Percentiles rank a stretch among this genome's conserved stretches.
phyloP scores from a whole-genome alignment of 1,139 yeast species.

The Williopsis jadinii region DNA sequence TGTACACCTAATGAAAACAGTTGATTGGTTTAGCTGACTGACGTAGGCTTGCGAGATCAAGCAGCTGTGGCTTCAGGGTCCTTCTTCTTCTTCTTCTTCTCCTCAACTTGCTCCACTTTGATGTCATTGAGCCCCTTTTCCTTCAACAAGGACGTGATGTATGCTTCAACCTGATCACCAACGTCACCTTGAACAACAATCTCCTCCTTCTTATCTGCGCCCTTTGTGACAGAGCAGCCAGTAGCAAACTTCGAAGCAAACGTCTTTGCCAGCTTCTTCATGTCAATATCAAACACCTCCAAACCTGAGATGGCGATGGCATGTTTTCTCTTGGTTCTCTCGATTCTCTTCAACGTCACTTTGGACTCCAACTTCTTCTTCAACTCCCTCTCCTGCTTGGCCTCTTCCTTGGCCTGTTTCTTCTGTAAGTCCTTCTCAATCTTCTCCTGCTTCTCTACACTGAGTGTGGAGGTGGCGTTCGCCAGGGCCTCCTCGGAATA shows the following conservation, averaged over 20 bases:
- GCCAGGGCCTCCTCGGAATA: conserved; percentile 48
- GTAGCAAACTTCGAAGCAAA: conserved; percentile 95
- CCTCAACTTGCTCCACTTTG: conserved; percentile 81
- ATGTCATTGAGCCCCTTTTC: conserved; percentile 81
- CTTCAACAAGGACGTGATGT: conserved; percentile 61
- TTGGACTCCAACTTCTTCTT: conserved; percentile 74
- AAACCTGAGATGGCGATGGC: conserved; percentile 82
- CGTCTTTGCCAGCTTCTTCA: conserved; percentile 86
- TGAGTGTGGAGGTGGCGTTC: conserved; percentile 22
- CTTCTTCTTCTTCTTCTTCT: conserved; percentile 66
- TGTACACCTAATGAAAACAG: background rate
- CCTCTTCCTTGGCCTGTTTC: conserved; percentile 84
- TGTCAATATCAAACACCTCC: conserved; percentile 82
- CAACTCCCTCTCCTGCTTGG: conserved; percentile 78
- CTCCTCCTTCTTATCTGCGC: conserved; percentile 88
- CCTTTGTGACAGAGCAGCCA: conserved; percentile 92
- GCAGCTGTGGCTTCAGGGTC: conserved; percentile 4
- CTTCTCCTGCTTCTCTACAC: conserved; percentile 67
- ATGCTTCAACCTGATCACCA: conserved; percentile 81
- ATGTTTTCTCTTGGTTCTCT: conserved; percentile 84
- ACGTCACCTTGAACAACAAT: conserved; percentile 93
- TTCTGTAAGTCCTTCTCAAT: conserved; percentile 76
- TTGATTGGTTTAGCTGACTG: background rate
- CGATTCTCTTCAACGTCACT: conserved; percentile 79
- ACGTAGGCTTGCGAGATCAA: background rate